These are phyloP conservation scores for Microdochium bolleyi DNA, from an alignment of 2,329 filamentous ascomycete species.

Conservation along the genomic window DNA sequence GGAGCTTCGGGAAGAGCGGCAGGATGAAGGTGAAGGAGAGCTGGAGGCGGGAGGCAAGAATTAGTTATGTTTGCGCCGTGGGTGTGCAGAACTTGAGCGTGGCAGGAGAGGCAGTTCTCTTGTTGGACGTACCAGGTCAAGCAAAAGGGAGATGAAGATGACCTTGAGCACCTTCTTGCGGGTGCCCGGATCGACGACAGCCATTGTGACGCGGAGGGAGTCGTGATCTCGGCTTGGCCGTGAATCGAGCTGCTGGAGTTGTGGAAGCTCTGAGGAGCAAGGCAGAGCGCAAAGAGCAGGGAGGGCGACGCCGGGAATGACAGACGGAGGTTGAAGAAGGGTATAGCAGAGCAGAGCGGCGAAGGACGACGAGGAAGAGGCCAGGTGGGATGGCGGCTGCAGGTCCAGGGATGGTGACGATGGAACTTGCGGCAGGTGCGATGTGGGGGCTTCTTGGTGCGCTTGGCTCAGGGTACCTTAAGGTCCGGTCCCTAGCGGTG, in stretches of 20 bases:
- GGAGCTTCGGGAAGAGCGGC: conserved; percentile 87
- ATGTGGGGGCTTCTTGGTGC: too few species aligned
- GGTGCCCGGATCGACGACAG: conserved; percentile 27
- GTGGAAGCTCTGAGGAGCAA: too few species aligned
- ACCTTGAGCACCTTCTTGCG: conserved; percentile 81
- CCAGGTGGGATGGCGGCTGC: neutral
- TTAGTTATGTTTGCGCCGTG: too few species aligned
- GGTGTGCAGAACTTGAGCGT: conserved; percentile 1
- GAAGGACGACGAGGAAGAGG: neutral
- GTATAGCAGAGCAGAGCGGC: too few species aligned
- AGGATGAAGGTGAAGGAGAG: conserved; percentile 98
- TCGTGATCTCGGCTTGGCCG: too few species aligned
- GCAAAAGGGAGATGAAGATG: conserved; percentile 78
- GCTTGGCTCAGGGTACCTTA: neutral
- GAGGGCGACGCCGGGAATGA: too few species aligned
- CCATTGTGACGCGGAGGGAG: conserved; percentile 8
- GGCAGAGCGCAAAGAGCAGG: neutral
- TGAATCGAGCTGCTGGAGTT: too few species aligned
- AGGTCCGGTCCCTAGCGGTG: neutral
- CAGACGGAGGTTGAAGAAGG: too few species aligned
- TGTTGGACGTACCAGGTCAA: conserved; percentile 66
- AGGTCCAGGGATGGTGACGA: too few species aligned
- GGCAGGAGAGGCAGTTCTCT: conserved; percentile 1
- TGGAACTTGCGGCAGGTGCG: too few species aligned
- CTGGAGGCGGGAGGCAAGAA: conserved; percentile 34